phyloP scores from a whole-genome alignment of 2,329 filamentous ascomycete species.

The Ophiosphaerella herpotricha region DNA sequence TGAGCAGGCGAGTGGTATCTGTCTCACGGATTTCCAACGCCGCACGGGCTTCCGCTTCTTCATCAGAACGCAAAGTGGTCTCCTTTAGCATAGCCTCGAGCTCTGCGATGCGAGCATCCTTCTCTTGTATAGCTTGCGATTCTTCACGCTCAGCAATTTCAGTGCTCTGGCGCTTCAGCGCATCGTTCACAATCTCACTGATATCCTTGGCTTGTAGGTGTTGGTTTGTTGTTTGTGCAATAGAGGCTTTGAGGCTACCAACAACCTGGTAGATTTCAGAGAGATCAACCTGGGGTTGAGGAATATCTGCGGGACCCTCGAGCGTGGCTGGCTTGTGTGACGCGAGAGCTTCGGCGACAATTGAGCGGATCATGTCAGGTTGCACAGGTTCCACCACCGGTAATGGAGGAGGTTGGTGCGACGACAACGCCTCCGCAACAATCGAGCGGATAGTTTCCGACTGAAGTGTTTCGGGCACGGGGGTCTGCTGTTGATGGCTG shows the following conservation, averaged over 20 bases:
- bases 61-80: slow-evolving; percentile 40
- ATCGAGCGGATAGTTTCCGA: slow-evolving; percentile 34
- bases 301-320: slow-evolving; percentile 39
- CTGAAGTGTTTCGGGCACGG: slow-evolving; percentile 21
- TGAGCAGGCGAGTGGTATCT: slow-evolving; percentile 51
- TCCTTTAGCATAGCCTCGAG: slow-evolving; percentile 44
- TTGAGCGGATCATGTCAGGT: slow-evolving; percentile 41
- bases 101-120: slow-evolving; percentile 40
- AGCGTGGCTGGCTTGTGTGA: slow-evolving; percentile 36
- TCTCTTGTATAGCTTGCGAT: slow-evolving; percentile 36
- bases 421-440: slow-evolving; percentile 31
- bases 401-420: slow-evolving; percentile 24
- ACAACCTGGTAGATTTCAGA: slow-evolving; percentile 54
- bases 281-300: slow-evolving; percentile 44
- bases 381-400: slow-evolving; percentile 33
- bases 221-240: slow-evolving; percentile 51
- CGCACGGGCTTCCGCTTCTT: slow-evolving; percentile 50
- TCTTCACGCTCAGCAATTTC: slow-evolving; percentile 38
- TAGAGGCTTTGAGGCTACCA: slow-evolving; percentile 54
- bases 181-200: slow-evolving; percentile 43
- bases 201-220: slow-evolving; percentile 53
- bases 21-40: slow-evolving; percentile 51
- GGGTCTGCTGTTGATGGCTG: slow-evolving; percentile 33
- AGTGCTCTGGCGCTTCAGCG: slow-evolving; percentile 40
- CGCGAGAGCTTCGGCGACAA: slow-evolving; percentile 41